A percentile compares a stretch with the other conserved stretches of the same genome.
Evolutionary conservation across 2,329 filamentous ascomycete genomes (phyloP).

Genomic region (Neofusicoccum laricinum): DNA sequence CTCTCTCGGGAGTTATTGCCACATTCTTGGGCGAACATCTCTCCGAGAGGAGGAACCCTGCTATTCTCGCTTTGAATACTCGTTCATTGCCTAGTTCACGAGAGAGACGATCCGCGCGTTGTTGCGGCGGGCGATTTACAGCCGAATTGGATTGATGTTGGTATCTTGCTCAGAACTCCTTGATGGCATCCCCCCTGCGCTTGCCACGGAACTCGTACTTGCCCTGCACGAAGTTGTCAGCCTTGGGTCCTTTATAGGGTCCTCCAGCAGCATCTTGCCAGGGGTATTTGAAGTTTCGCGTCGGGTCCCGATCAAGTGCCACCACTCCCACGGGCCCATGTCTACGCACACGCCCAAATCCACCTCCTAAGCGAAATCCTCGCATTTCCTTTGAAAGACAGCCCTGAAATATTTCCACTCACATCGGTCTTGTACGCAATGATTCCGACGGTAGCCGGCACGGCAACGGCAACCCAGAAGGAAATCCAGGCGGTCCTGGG

Average conservation of each 20-base stretch:
- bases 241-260: not conserved
- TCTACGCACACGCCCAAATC: too few species aligned
- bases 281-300: not conserved
- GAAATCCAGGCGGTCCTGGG: slow-evolving; percentile 75
- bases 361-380: too few species aligned
- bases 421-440: slow-evolving; percentile 82
- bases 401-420: slow-evolving; percentile 43
- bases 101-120: not conserved
- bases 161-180: slow-evolving; percentile 62
- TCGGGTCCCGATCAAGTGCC: not conserved
- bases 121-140: not conserved
- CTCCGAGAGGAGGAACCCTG: not conserved
- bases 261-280: slow-evolving; percentile 21
- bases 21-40: not conserved
- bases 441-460: slow-evolving; percentile 69
- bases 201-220: slow-evolving; percentile 84
- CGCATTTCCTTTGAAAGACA: not conserved
- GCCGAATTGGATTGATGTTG: not conserved
- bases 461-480: slow-evolving; percentile 70
- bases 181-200: slow-evolving; percentile 79
- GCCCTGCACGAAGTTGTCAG: slow-evolving; percentile 57
- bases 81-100: not conserved
- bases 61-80: not conserved
- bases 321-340: not conserved
- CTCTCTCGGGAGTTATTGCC: not conserved